Conservation (phyloP, 2,329 filamentous ascomycete species). For the Aspergillus fumigatus region DNA sequence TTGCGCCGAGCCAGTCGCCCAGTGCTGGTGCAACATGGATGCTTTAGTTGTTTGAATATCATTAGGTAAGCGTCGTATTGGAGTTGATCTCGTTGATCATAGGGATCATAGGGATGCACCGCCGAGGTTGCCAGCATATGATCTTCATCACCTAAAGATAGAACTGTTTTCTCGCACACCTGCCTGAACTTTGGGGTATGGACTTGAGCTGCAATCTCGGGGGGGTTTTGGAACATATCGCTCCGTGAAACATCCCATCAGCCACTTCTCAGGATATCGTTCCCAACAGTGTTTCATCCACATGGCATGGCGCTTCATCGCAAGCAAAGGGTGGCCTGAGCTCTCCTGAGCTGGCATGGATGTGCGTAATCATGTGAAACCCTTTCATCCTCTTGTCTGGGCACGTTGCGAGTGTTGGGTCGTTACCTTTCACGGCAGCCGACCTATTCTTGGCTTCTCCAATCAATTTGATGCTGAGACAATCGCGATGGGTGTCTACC, state of each 20-base stretch:
- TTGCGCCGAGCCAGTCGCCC: conserved; percentile 12
- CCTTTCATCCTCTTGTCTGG: neutral
- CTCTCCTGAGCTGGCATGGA: neutral
- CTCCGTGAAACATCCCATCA: neutral
- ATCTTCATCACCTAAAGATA: neutral
- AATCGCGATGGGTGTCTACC: neutral
- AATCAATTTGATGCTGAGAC: neutral
- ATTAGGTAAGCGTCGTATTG: neutral
- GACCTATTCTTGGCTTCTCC: neutral
- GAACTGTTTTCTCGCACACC: neutral
- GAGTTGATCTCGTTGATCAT: neutral
- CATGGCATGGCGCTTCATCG: neutral
- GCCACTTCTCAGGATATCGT: neutral
- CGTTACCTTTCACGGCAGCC: neutral
- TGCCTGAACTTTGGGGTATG: neutral
- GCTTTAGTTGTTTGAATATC: neutral
- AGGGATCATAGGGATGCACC: neutral
- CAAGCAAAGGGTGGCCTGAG: neutral
- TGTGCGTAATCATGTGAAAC: neutral
- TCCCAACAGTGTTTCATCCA: neutral
- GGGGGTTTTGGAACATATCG: neutral
- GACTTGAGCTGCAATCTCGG: neutral
- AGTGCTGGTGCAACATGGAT: conserved; percentile 2
- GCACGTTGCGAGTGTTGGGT: neutral
- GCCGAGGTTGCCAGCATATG: neutral